Conservation (phyloP, 225 moss, liverwort and hornwort species). For the Marchantia paleacea region DNA sequence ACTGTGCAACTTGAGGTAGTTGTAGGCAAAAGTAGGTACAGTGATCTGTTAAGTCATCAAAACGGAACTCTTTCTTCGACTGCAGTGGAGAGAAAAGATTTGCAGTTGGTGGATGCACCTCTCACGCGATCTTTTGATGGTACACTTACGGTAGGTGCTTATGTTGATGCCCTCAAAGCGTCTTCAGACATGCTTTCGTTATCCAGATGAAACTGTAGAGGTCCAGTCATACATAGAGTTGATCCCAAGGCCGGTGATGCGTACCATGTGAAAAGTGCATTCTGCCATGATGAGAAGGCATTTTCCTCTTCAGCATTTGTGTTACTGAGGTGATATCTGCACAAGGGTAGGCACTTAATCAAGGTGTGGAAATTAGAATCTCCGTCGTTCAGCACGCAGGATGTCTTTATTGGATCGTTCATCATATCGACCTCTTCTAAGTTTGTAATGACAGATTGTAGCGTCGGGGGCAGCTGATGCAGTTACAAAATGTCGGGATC, state of each 20-base stretch:
- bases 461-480: constrained; percentile 35
- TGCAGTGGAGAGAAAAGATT: constrained; percentile 35
- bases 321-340: background rate
- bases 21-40: no score
- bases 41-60: no score
- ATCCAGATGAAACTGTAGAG: background rate
- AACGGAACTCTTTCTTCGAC: background rate
- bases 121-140: constrained; percentile 54
- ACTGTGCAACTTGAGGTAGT: no score
- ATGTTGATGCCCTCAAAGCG: background rate
- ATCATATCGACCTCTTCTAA: background rate
- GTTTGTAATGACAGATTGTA: constrained; percentile 25
- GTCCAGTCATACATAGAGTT: background rate
- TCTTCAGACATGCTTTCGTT: background rate
- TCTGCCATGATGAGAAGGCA: background rate
- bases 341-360: background rate
- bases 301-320: background rate
- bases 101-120: constrained; percentile 66
- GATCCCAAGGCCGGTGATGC: background rate
- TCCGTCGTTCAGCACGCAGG: background rate
- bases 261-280: background rate
- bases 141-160: constrained; percentile 46
- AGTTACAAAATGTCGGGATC: constrained; percentile 15
- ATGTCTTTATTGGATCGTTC: no score
- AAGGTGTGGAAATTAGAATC: background rate